Percentiles rank a stretch among this genome's conserved stretches.
Conservation (phyloP, 1,284 basidiomycete genomes). For the Wallemia mellicola region DNA sequence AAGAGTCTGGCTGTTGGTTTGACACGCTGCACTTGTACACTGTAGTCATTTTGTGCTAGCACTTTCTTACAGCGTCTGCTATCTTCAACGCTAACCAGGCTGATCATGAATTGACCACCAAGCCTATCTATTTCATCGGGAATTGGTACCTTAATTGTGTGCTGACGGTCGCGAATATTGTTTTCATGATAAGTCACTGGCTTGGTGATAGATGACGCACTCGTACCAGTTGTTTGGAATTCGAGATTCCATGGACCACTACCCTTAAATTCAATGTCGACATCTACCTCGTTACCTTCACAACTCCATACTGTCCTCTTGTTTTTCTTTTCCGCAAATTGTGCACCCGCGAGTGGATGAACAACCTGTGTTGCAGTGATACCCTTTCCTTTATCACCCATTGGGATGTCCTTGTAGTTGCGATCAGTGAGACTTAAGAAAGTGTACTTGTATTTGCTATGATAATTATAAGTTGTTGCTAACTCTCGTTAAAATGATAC, state of each 20-base stretch:
- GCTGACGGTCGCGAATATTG: slow-evolving; percentile 10
- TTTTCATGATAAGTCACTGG: slow-evolving; percentile 5
- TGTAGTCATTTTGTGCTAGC: slow-evolving; percentile 42
- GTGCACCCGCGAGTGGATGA: slow-evolving; percentile 54
- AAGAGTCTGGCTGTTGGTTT: slow-evolving; percentile 63
- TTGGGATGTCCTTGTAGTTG: slow-evolving; percentile 41
- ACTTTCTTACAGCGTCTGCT: slow-evolving; percentile 56
- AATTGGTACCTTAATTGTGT: slow-evolving; percentile 13
- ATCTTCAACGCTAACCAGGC: slow-evolving; percentile 58
- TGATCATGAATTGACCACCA: slow-evolving; percentile 51
- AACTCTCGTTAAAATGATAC: too few relatives aligned
- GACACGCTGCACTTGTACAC: slow-evolving; percentile 61
- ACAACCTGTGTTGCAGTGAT: slow-evolving; percentile 53
- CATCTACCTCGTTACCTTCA: slow-evolving; percentile 35
- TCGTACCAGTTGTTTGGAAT: slow-evolving; percentile 37
- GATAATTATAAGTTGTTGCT: too few relatives aligned
- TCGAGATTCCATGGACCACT: slow-evolving; percentile 64
- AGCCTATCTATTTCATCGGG: slow-evolving; percentile 24
- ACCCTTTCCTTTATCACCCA: slow-evolving; percentile 20
- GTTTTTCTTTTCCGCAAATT: slow-evolving; percentile 25
- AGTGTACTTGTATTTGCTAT: slow-evolving; percentile 61
- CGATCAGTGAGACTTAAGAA: slow-evolving; percentile 54
- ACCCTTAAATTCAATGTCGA: slow-evolving; percentile 47
- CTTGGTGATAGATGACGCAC: slow-evolving; percentile 17
- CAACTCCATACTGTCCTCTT: slow-evolving; percentile 25